Base-by-base conservation (phyloP, 2,329 filamentous ascomycete genomes). In the Neonectria coccinea region DNA sequence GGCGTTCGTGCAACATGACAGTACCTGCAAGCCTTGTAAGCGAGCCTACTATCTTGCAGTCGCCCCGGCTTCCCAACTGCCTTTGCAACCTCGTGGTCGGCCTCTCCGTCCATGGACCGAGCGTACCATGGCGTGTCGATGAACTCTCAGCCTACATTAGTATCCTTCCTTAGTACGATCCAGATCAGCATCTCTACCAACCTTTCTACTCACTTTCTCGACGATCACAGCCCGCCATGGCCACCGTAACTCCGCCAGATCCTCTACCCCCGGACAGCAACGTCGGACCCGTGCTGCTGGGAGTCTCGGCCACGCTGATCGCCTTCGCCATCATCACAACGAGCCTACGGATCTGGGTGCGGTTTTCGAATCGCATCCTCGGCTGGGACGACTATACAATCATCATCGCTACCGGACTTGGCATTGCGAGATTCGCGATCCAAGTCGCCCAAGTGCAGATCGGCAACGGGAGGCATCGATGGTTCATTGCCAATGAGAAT, bases 321-420 rank as follows among this genome's bases (percentile, higher is more conserved):
- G 62, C 68, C 29, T 69, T 80, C 27, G 73, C 76, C 45, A 62
- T 78, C 62, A 56, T 74, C 64, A 78, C 78, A 4, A 79, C 77
- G 14, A 47, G 58, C 18, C 58, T 80, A 7, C 74, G 78, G 31
- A 58, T 78, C 9, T 78, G 72, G 64, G 77, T 77, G 8, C 71
- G 78, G 8, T 70, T 64, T 12, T 61, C 63, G 18, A 70, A 74
- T n/a, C 73, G 70, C 18, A 73, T 69, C 3, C 41, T 78, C 5
- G 76, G 77, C 36, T 77, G 75, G 77, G 80, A 82, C 67, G 80
- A 82, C 66, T 77, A 77, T 47, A 75, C 75, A 22, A 80, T 80
- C 50, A 44, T 66, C n/a, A 22, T 74, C 9, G 76, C 74, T 7
- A 71, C 74, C 5, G 7, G 75, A 8, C 69, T 80, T 4, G 74